A percentile compares a stretch with the other conserved stretches of the same genome.
Conservation (phyloP, 495 filamentous ascomycete species). For the Talaromyces wortmannii region DNA sequence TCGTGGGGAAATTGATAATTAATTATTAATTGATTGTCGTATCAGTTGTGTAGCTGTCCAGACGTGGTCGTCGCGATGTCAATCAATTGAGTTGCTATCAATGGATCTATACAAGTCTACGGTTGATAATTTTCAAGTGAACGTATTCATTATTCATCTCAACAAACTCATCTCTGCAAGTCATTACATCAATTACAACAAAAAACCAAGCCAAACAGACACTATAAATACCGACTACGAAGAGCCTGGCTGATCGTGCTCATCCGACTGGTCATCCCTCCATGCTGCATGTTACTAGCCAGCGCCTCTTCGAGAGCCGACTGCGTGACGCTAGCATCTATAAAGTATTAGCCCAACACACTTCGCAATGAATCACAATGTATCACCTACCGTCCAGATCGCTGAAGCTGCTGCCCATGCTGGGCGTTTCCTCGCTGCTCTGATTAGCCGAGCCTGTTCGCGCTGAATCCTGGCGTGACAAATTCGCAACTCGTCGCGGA, state of each 20-base stretch:
- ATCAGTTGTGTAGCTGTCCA: too few relatives aligned
- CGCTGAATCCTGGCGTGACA: constrained; percentile 50
- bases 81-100: too few relatives aligned
- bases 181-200: not conserved
- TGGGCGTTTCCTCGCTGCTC: constrained; percentile 81
- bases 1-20: not conserved
- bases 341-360: not conserved
- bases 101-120: too few relatives aligned
- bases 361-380: not conserved
- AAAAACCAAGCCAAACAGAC: not conserved
- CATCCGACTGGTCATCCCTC: constrained; percentile 79
- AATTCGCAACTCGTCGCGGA: constrained; percentile 50
- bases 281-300: constrained; percentile 82
- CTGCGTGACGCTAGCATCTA: constrained; percentile 90
- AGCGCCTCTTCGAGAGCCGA: constrained; percentile 92
- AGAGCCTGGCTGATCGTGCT: constrained; percentile 71
- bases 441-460: constrained; percentile 52
- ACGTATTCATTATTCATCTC: not conserved
- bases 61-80: too few relatives aligned
- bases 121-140: not conserved
- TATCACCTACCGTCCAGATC: constrained; percentile 77
- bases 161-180: not conserved
- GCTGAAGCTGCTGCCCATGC: constrained; percentile 97
- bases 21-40: too few relatives aligned
- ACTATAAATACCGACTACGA: constrained; percentile 40